Conservation (phyloP, 192 early-diverging fungal species). For the Mortierella antarctica region DNA sequence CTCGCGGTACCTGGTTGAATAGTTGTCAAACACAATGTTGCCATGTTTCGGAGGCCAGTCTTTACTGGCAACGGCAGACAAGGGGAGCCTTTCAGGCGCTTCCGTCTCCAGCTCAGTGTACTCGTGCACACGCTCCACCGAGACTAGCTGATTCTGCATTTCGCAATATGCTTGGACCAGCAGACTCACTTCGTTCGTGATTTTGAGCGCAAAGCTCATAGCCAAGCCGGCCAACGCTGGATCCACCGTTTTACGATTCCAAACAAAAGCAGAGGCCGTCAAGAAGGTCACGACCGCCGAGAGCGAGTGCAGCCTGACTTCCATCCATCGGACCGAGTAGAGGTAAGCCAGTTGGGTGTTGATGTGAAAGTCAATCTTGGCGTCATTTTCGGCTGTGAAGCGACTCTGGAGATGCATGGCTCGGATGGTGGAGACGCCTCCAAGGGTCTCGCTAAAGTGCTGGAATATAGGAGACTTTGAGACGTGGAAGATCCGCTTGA, state of each 20-base stretch:
- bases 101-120: conserved; percentile 85
- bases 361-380: conserved; percentile 1
- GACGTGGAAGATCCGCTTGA: conserved; percentile 79
- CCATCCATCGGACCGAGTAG: conserved; percentile 78
- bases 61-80: conserved; percentile 57
- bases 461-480: conserved; percentile 81
- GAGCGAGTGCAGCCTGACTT: conserved; percentile 82
- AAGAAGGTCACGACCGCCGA: conserved; percentile 81
- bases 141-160: conserved; percentile 82
- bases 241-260: conserved; percentile 62
- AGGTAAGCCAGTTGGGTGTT: conserved; percentile 17
- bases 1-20: conserved; percentile 82
- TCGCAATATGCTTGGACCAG: conserved; percentile 87
- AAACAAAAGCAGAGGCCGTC: conserved; percentile 70
- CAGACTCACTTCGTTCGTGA: conserved; percentile 86
- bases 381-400: conserved; percentile 64
- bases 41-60: conserved; percentile 82
- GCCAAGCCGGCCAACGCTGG: conserved; percentile 61
- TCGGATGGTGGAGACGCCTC: conserved; percentile 82
- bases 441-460: conserved; percentile 83
- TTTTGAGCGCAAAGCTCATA: conserved; percentile 72
- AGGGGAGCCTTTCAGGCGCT: conserved; percentile 74
- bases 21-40: conserved; percentile 75
- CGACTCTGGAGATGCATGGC: conserved; percentile 74
- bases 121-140: conserved; percentile 86